These are phyloP conservation scores for Taiwanofungus camphoratus DNA, from an alignment of 1,284 basidiomycete species.

Conservation along the genomic window DNA sequence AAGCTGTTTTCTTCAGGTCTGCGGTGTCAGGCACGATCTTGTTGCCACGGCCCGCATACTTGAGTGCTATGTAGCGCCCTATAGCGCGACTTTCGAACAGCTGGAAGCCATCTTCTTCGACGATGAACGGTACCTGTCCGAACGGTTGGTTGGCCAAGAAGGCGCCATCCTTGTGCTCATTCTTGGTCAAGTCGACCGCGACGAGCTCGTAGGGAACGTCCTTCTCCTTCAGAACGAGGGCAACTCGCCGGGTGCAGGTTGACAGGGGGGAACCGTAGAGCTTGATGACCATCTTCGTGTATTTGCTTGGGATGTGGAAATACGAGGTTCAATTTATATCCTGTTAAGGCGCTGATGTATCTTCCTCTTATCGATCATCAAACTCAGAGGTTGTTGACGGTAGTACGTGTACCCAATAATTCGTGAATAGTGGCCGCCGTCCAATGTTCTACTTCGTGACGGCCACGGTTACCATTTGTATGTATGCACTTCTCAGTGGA, in stretches of 20 bases:
- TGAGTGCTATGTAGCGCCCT: constrained; percentile 40
- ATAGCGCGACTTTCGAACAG: constrained; percentile 53
- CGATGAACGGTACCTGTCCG: constrained; percentile 60
- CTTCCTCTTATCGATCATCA: too few relatives aligned
- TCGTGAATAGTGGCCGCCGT: too few relatives aligned
- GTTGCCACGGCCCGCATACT: constrained; percentile 35
- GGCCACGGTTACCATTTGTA: too few relatives aligned
- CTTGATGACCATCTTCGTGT: constrained; percentile 41
- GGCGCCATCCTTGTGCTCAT: constrained; percentile 44
- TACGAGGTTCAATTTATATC: not conserved
- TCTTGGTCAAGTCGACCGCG: constrained; percentile 34
- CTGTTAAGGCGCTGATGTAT: too few relatives aligned
- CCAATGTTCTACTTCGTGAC: too few relatives aligned
- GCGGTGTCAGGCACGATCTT: constrained; percentile 25
- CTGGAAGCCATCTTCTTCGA: constrained; percentile 43
- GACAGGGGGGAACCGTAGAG: constrained; percentile 38
- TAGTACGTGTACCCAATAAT: too few relatives aligned
- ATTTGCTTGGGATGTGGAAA: not conserved
- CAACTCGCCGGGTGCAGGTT: constrained; percentile 43
- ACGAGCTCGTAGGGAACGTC: constrained; percentile 44
- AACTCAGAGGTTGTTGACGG: too few relatives aligned
- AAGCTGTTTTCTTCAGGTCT: constrained; percentile 32
- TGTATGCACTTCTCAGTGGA: too few relatives aligned
- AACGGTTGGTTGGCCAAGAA: constrained; percentile 52
- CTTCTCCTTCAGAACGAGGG: constrained; percentile 43